Percentiles rank a stretch among this genome's conserved stretches.
Evolutionary conservation across 1,284 basidiomycete genomes (phyloP).

Genomic region (Trichosporon asahii): DNA sequence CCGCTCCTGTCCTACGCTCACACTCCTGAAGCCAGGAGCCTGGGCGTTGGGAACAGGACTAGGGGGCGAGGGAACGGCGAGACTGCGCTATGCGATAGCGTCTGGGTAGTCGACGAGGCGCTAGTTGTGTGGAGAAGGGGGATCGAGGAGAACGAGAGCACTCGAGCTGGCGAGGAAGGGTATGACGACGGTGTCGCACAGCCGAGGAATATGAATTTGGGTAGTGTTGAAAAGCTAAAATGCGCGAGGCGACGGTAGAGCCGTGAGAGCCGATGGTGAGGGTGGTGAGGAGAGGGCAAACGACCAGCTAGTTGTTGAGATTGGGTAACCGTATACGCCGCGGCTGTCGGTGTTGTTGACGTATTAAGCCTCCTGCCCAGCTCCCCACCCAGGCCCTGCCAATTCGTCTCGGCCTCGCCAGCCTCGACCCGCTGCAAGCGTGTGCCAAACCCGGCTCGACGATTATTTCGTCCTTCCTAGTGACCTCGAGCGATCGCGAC

Average conservation of each 20-base stretch:
- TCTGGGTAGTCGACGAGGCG: background rate
- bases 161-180: background rate
- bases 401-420: background rate
- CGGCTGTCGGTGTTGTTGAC: background rate
- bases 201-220: background rate
- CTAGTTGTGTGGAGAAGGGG: background rate
- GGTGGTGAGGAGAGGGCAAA: background rate
- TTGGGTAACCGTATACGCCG: background rate
- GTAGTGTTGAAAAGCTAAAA: background rate
- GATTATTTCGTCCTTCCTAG: background rate
- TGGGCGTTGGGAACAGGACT: background rate
- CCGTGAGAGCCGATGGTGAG: background rate
- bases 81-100: background rate
- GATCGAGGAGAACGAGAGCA: background rate
- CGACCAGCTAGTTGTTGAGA: background rate
- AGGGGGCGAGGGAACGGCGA: background rate
- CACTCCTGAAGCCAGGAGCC: background rate
- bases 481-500: background rate
- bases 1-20: background rate
- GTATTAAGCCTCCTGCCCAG: background rate
- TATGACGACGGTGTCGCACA: background rate
- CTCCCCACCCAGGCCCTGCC: background rate
- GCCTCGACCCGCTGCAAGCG: background rate
- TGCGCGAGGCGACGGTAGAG: conserved; percentile 1
- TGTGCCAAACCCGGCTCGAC: background rate